These are phyloP conservation scores for Caryopteris hybrid DNA, from an alignment of 305 asterid genomes.

Conservation along the genomic window DNA sequence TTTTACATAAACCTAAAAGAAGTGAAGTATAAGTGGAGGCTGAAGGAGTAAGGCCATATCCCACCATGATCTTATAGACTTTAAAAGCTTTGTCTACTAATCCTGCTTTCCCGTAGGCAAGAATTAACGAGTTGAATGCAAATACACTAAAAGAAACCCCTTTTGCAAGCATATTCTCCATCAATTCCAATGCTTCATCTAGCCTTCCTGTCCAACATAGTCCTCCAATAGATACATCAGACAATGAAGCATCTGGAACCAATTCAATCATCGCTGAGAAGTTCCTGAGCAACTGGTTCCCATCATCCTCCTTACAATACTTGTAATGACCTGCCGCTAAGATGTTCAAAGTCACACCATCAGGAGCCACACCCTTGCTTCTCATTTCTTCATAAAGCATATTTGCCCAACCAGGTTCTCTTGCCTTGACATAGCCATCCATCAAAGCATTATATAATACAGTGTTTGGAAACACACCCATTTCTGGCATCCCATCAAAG, in stretches of 20 bases:
- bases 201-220: slow-evolving; percentile 80
- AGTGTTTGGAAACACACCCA: slow-evolving; percentile 58
- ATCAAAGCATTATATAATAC: slow-evolving; percentile 59
- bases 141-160: slow-evolving; percentile 61
- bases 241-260: slow-evolving; percentile 40
- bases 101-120: slow-evolving; percentile 72
- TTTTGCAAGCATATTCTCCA: slow-evolving; percentile 62
- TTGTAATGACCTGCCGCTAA: slow-evolving; percentile 76
- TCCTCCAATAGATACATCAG: slow-evolving; percentile 57
- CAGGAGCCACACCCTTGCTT: slow-evolving; percentile 60
- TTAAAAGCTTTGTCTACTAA: slow-evolving; percentile 66
- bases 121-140: slow-evolving; percentile 77
- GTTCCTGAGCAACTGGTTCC: slow-evolving; percentile 45
- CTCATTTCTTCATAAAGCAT: slow-evolving; percentile 75
- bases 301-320: slow-evolving; percentile 60
- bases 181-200: slow-evolving; percentile 62
- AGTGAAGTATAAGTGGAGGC: slow-evolving; percentile 77
- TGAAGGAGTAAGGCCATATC: slow-evolving; percentile 66
- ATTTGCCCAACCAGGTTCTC: slow-evolving; percentile 57
- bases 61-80: slow-evolving; percentile 57
- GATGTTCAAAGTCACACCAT: slow-evolving; percentile 78
- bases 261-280: slow-evolving; percentile 30
- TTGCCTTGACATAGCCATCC: slow-evolving; percentile 87
- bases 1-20: slow-evolving; percentile 60
- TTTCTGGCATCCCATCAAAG: slow-evolving; percentile 55